These are phyloP conservation scores for Mycena venus DNA, from an alignment of 768 basidiomycete genomes.

Conservation along the genomic window DNA sequence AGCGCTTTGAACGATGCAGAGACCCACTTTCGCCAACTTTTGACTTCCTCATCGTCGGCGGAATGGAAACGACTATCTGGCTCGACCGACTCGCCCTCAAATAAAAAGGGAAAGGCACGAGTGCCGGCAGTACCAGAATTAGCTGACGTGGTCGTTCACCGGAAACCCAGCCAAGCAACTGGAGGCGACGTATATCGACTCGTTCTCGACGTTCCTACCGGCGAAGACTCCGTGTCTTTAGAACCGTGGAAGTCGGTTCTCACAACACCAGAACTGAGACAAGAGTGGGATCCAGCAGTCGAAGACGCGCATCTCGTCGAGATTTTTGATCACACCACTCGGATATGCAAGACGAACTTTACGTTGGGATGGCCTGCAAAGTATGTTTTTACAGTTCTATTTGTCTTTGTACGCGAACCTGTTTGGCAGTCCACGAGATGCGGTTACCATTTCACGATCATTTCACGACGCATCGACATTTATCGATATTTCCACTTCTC, in stretches of 20 bases:
- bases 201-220: slow-evolving; percentile 80
- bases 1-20: slow-evolving; percentile 82
- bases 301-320: slow-evolving; percentile 87
- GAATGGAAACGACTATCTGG: slow-evolving; percentile 88
- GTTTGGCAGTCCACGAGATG: slow-evolving; percentile 86
- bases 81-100: slow-evolving; percentile 51
- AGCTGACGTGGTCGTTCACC: slow-evolving; percentile 83
- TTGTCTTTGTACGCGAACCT: slow-evolving; percentile 24
- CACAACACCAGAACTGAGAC: slow-evolving; percentile 87
- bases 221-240: slow-evolving; percentile 73
- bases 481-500: slow-evolving; percentile 93
- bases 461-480: slow-evolving; percentile 85
- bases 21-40: slow-evolving; percentile 80
- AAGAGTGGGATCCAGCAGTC: slow-evolving; percentile 96
- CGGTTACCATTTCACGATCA: slow-evolving; percentile 92
- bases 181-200: slow-evolving; percentile 88
- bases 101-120: slow-evolving; percentile 75
- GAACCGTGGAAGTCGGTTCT: slow-evolving; percentile 88
- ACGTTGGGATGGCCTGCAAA: slow-evolving; percentile 97
- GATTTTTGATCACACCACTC: slow-evolving; percentile 86
- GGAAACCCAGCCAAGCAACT: slow-evolving; percentile 72
- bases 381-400: slow-evolving; percentile 63
- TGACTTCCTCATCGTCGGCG: slow-evolving; percentile 74
- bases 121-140: slow-evolving; percentile 67
- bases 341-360: slow-evolving; percentile 92